Percentiles rank a stretch among this genome's conserved stretches.
Evolutionary conservation across 345 rosid genomes (phyloP).

Genomic region (Syzygium grande): DNA sequence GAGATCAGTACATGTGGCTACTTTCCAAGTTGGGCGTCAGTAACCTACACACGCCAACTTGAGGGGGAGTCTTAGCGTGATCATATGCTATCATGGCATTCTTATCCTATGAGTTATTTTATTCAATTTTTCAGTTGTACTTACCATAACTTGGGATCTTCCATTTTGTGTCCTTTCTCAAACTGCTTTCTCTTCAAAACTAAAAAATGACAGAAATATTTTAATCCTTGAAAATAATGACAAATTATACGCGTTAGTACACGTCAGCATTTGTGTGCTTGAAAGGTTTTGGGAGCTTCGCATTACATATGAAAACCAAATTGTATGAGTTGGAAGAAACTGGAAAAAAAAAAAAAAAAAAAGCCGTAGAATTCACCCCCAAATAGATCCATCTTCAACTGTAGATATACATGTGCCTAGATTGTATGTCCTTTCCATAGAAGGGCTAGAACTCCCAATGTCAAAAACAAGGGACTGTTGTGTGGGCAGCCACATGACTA

Average conservation of each 20-base stretch:
- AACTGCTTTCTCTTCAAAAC: no score
- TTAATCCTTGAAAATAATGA: background rate
- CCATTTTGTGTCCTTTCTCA: background rate
- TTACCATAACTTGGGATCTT: background rate
- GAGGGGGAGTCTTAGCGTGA: background rate
- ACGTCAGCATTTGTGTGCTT: background rate
- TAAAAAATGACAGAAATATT: no score
- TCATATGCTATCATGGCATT: background rate
- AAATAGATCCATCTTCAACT: background rate
- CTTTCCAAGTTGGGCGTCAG: background rate
- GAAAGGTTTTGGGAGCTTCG: no score
- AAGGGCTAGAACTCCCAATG: background rate
- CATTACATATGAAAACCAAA: background rate
- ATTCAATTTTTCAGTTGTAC: background rate
- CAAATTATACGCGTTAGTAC: rapidly evolving
- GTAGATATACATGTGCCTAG: background rate
- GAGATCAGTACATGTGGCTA: background rate
- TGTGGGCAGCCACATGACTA: rapidly evolving
- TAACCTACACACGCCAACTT: background rate
- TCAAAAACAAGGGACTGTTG: background rate
- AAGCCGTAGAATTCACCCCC: rapidly evolving
- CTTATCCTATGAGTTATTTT: background rate
- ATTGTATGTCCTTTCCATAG: no score
- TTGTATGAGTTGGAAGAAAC: background rate
- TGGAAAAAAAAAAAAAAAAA: no score